Base-by-base conservation (phyloP, 2,329 filamentous ascomycete species). In the Fusarium udum region DNA sequence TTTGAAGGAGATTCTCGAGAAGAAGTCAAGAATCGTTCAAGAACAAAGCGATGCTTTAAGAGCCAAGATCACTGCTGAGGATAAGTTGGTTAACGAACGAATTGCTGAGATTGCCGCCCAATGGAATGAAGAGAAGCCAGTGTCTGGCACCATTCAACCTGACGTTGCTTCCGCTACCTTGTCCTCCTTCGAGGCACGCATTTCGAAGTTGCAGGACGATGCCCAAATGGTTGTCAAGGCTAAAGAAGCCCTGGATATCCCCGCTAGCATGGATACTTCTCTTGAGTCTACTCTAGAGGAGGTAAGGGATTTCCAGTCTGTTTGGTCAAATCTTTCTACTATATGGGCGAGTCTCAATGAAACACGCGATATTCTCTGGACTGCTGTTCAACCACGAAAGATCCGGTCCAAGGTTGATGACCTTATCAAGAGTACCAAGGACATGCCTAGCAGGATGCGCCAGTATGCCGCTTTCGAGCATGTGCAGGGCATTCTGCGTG, bases 381-480 rank as follows among this genome's bases (percentile, higher is more conserved):
- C 92, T 64, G 97, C 94, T 79, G 93, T 99, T 4, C 95, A 98
- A 80, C 95, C 97, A 14, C 90, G 96, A 72, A 99, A 98, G 84
- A 91, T 99, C 66, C 91, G 96, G 42, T 90, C 93, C 76, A 93
- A 94, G 71, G 92, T 99, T 57, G 95, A 99, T 79, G 92, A 92
- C 53, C 88, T 98, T 60, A 94, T 98, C 81, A 97, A 97, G 86
- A 97, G 97, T 89, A 98, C 95, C 40, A 98, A 97, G 84, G 95
- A 98, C 72, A 98, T 99, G 96, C 96, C 97, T 0, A 97, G 95
- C 83, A 92, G 96, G 67, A 98, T 99, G 95, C 92, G 97, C 69
- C 97, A 99, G 80, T 99, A 99, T 82, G 95, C 97, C 76, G 97
- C 97, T n/a, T 99, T 99, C 80, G 97, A 99, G 82, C 95, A 99